Evolutionary conservation across 2,329 filamentous ascomycete species (phyloP).

Genomic region (Xylaria sp.): DNA sequence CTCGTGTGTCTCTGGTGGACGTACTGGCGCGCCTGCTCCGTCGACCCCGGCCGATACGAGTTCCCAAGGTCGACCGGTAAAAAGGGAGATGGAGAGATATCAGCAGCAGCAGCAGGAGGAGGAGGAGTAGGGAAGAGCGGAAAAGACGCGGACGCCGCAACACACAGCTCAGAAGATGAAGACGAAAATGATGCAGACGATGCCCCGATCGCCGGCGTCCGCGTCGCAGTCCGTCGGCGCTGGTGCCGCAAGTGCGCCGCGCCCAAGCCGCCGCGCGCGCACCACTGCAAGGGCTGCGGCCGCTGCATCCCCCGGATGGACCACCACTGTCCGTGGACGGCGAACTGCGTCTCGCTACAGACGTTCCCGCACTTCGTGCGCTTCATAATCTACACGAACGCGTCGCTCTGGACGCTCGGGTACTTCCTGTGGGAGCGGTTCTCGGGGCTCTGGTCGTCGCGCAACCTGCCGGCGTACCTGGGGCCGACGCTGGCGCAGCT

Average conservation of each 20-base stretch:
- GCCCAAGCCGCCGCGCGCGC: conserved; percentile 79
- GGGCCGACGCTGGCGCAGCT: conserved; percentile 72
- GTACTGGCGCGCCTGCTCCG: conserved; percentile 70
- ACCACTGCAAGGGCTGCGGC: conserved; percentile 82
- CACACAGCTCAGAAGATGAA: conserved; percentile 45
- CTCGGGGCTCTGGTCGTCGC: conserved; percentile 68
- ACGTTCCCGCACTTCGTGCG: conserved; percentile 86
- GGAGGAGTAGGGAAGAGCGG: conserved; percentile 40
- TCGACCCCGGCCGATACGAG: conserved; percentile 66
- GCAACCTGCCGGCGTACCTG: conserved; percentile 78
- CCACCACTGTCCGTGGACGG: conserved; percentile 88
- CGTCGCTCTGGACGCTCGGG: conserved; percentile 70
- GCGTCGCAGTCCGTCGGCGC: conserved; percentile 43
- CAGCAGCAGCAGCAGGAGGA: background rate
- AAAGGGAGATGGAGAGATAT: background rate
- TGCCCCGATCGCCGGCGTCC: conserved; percentile 10
- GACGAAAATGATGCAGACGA: conserved; percentile 36
- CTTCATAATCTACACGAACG: conserved; percentile 76
- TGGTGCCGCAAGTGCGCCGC: conserved; percentile 83
- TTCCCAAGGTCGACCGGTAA: conserved; percentile 49
- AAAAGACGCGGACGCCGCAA: conserved; percentile 42
- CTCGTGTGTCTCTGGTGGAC: conserved; percentile 73
- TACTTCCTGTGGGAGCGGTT: conserved; percentile 70
- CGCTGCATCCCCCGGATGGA: conserved; percentile 85
- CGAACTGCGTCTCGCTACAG: conserved; percentile 83